Evolutionary conservation across 2,329 filamentous ascomycete genomes (phyloP).

Genomic region (Monilinia aucupariae): DNA sequence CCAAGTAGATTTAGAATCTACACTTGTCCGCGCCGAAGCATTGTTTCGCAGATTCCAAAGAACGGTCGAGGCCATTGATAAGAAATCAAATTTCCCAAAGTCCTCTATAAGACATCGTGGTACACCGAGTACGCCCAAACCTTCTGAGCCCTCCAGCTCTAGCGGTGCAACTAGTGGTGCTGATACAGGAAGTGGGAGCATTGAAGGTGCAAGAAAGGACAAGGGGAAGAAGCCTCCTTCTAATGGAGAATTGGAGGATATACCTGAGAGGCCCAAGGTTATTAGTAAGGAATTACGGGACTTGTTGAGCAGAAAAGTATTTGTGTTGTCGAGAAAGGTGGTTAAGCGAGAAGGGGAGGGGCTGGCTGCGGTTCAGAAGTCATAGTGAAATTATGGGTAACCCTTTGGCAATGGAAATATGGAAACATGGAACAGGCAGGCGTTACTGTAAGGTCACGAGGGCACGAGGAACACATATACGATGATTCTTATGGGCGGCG

Average conservation of each 20-base stretch:
- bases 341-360: constrained; percentile 35
- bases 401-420: background rate
- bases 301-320: constrained; percentile 55
- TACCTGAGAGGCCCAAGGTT: constrained; percentile 40
- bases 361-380: constrained; percentile 13
- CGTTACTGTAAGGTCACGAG: background rate
- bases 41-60: constrained; percentile 85
- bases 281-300: constrained; percentile 59
- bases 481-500: background rate
- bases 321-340: constrained; percentile 33
- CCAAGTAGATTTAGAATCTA: constrained; percentile 84
- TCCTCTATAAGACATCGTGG: constrained; percentile 39
- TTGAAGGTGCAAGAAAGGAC: constrained; percentile 15
- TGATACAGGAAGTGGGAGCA: constrained; percentile 28
- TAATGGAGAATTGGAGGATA: constrained; percentile 28
- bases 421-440: background rate
- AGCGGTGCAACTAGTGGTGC: background rate
- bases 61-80: constrained; percentile 85
- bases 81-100: constrained; percentile 77
- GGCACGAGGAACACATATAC: background rate
- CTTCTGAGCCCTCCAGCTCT: background rate
- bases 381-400: background rate
- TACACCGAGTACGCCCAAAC: background rate
- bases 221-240: constrained; percentile 17
- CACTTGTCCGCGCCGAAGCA: constrained; percentile 79